Evolutionary conservation across 192 early-diverging fungal genomes (phyloP).

Genomic region (Paraglomus brasilianum): DNA sequence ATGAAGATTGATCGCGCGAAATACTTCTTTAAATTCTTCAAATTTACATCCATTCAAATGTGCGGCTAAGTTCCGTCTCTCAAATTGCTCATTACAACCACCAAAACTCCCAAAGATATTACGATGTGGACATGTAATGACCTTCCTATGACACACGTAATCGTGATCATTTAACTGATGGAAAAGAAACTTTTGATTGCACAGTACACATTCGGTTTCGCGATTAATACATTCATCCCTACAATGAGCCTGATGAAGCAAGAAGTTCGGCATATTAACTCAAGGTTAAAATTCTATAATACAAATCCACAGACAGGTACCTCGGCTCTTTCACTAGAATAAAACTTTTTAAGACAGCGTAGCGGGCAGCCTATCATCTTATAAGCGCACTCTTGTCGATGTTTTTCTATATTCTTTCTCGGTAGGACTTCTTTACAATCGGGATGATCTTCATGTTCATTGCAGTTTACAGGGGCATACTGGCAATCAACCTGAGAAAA

Average conservation of each 20-base stretch:
- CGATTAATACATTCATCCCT: slow-evolving; percentile 28
- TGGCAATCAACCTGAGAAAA: slow-evolving; percentile 10
- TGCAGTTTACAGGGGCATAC: slow-evolving; percentile 30
- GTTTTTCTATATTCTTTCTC: slow-evolving; percentile 25
- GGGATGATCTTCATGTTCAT: slow-evolving; percentile 34
- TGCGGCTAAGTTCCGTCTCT: slow-evolving; percentile 7
- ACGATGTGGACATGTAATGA: slow-evolving; percentile 28
- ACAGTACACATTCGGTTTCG: not conserved
- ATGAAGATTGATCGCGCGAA: slow-evolving; percentile 23
- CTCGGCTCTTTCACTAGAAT: not conserved
- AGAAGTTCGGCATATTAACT: too few relatives aligned
- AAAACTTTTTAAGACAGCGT: slow-evolving; percentile 26
- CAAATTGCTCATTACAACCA: slow-evolving; percentile 29
- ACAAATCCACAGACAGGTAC: not conserved
- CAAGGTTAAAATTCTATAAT: not conserved
- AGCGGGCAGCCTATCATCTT: slow-evolving; percentile 30
- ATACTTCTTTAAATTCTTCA: slow-evolving; percentile 30
- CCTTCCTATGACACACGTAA: slow-evolving; percentile 21
- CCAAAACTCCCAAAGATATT: slow-evolving; percentile 32
- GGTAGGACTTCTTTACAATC: slow-evolving; percentile 28
- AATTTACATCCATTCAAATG: slow-evolving; percentile 30
- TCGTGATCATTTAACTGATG: slow-evolving; percentile 27
- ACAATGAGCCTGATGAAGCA: not conserved
- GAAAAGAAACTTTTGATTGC: slow-evolving; percentile 11
- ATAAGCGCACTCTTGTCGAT: slow-evolving; percentile 20